Conservation (phyloP, 2,329 filamentous ascomycete genomes). For the Coniosporium tulheliwenetii region DNA sequence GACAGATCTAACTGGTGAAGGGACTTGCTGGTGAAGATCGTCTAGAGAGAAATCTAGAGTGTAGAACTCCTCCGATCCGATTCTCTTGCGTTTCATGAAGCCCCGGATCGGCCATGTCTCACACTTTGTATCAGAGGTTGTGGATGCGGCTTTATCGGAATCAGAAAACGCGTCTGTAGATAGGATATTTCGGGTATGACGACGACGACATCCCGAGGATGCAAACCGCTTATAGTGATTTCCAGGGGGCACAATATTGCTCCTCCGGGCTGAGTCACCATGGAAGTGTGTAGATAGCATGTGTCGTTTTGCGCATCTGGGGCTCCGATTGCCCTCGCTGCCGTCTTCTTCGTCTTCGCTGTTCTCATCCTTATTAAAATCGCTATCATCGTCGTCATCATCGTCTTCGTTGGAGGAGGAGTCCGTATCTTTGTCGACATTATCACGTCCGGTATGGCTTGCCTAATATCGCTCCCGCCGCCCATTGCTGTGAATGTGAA, state of each 20-base stretch:
- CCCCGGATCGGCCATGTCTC: too few relatives aligned
- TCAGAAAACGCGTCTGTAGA: too few relatives aligned
- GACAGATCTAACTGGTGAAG: too few relatives aligned
- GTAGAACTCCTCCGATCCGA: too few relatives aligned
- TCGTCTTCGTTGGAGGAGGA: background rate
- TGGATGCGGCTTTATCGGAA: too few relatives aligned
- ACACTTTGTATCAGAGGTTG: too few relatives aligned
- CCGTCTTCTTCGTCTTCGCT: background rate
- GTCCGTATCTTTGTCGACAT: background rate
- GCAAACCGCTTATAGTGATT: background rate
- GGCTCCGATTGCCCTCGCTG: background rate
- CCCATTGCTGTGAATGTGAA: background rate
- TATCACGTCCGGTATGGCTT: background rate
- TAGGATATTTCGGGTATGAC: too few relatives aligned
- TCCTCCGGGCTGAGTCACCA: background rate
- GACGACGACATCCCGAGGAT: too few relatives aligned
- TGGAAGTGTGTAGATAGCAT: background rate
- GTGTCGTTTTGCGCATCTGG: background rate
- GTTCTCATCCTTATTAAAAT: background rate
- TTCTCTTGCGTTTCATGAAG: too few relatives aligned
- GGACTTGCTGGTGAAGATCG: too few relatives aligned
- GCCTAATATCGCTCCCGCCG: background rate
- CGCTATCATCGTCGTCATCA: background rate
- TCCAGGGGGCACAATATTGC: background rate
- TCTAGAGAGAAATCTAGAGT: too few relatives aligned